Evolutionary conservation across 345 rosid genomes (phyloP).

Genomic region (Pelargonium nanum): DNA sequence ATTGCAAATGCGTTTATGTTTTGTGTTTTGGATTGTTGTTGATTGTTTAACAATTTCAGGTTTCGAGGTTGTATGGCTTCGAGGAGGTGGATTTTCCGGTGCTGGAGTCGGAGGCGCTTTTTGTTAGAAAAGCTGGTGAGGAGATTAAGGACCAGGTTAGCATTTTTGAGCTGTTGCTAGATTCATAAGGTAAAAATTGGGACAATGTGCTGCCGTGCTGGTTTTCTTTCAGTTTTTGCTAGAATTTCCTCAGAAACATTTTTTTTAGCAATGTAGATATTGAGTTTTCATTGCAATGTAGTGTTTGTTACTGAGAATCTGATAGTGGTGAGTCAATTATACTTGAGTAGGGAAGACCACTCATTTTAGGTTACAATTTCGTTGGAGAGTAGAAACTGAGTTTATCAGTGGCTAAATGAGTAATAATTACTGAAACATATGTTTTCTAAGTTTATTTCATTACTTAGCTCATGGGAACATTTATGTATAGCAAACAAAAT

Average conservation of each 20-base stretch:
- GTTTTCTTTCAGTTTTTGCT: too few relatives aligned
- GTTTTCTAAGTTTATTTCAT: too few relatives aligned
- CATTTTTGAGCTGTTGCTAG: not conserved
- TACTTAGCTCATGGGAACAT: too few relatives aligned
- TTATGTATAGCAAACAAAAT: too few relatives aligned
- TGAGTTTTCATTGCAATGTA: not conserved
- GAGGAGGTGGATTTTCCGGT: conserved; percentile 94
- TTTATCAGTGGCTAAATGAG: not conserved
- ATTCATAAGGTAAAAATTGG: not conserved
- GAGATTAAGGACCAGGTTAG: conserved; percentile 86
- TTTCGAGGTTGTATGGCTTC: conserved; percentile 61
- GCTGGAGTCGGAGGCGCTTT: conserved; percentile 75
- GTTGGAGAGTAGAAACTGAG: too few relatives aligned
- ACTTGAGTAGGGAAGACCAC: not conserved
- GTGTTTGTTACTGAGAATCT: too few relatives aligned
- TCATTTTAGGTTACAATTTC: not conserved
- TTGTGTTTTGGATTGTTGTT: not conserved
- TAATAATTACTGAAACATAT: too few relatives aligned
- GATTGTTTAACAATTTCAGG: conserved; percentile 22
- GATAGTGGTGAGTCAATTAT: too few relatives aligned
- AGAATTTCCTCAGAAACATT: too few relatives aligned
- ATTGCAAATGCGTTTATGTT: too few relatives aligned
- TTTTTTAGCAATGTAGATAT: not conserved
- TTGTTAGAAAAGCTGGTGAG: conserved; percentile 86
- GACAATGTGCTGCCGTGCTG: too few relatives aligned